Base-by-base conservation (phyloP, 176 grass and related monocot species). In the Lolium rigidum region DNA sequence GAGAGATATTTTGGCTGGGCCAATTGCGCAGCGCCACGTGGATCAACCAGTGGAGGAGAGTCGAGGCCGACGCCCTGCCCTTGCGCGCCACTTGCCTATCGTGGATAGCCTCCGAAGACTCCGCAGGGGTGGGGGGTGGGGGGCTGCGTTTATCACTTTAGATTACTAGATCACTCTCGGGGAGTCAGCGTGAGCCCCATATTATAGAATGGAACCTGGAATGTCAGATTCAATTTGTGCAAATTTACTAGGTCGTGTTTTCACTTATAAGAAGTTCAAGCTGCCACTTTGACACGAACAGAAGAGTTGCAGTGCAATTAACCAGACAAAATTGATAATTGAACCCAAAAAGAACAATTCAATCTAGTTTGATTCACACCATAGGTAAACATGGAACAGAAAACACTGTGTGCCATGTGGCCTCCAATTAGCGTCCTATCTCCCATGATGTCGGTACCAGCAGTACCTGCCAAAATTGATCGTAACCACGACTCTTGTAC, bases 121-220 rank as follows among this genome's bases (percentile, higher is more conserved):
- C 31, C 31, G 31, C 31, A 2, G 31, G 31, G 31, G 31, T 35
- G 2, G 31, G 31, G 31, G 31, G 31, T 35, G 31, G 31, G 31
- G 31, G 31, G 31, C 31, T 35, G 31, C 31, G 31, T 35, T 35
- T 35, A 35, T 35, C 31, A 35, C 31, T 35, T 35, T 35, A 35
- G 31, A 71, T 70, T 56, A 35, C 65, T 82, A 82, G 8, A 70
- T 55, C 48, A 70, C 20, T 70, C n/a, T 17, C 15, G 7, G 49
- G 65, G 17, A 44, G 20, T 70, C 68, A 70, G 41, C 10, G 66
- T 71, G 66, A 52, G n/a, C 51, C 64, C 35, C 35, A 71, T 50
- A 31, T 71, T 35, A 71, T 37, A 82, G 50, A 25, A 70, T 70
- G 35, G 31, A 82, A 82, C 47, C 26, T 56, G n/a, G n/a, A 41